Percentiles rank a stretch among this genome's conserved stretches.
These are phyloP conservation scores for Fraxinus xanthoxyloides DNA, from an alignment of 305 asterid genomes.

Conservation along the genomic window DNA sequence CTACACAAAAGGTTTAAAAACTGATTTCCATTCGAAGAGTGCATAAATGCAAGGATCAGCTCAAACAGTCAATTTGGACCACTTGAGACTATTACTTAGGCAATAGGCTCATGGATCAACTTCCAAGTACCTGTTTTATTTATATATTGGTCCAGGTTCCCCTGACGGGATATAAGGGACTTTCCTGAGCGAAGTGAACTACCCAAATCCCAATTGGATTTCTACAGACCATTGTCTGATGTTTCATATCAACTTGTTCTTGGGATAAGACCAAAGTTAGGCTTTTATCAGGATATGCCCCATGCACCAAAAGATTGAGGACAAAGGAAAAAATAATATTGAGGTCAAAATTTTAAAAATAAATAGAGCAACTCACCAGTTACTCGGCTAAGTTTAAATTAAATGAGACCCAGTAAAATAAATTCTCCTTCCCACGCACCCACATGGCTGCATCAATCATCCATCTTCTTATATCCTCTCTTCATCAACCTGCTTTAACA, in stretches of 20 bases:
- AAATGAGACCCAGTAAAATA: neutral
- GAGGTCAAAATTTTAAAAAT: neutral
- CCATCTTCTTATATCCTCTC: neutral
- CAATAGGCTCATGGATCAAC: neutral
- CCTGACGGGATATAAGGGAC: neutral
- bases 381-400: neutral
- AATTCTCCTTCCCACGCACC: neutral
- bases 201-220: neutral
- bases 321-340: neutral
- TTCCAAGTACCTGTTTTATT: neutral
- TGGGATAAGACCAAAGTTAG: neutral
- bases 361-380: neutral
- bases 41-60: neutral
- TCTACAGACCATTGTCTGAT: neutral
- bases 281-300: neutral
- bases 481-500: neutral
- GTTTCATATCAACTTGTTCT: neutral
- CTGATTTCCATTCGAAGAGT: neutral
- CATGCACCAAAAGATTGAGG: neutral
- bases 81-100: neutral
- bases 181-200: neutral
- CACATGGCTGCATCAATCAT: neutral
- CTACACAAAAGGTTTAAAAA: neutral
- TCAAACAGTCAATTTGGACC: neutral
- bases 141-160: neutral